These are phyloP conservation scores for bread wheat (Triticum aestivum) DNA, from an alignment of 176 grass and related monocot species.

Conservation along the genomic window IWGSC_CS_RefSeq_v2.1 NC_057807.1:434661820-434662319, in stretches of 20 bases:
- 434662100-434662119: slow-evolving; percentile 76
- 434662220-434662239: slow-evolving; percentile 53
- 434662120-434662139: slow-evolving; percentile 66
- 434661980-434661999: slow-evolving; percentile 40
- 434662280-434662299: slow-evolving; percentile 48
- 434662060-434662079: slow-evolving; percentile 54
- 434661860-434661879: slow-evolving; percentile 39
- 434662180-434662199: slow-evolving; percentile 75
- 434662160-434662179: slow-evolving; percentile 68
- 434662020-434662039: slow-evolving; percentile 64
- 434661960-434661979: slow-evolving; percentile 14
- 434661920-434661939: slow-evolving; percentile 30
- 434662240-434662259: slow-evolving; percentile 54
- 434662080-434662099: slow-evolving; percentile 78
- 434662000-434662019: slow-evolving; percentile 96
- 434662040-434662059: slow-evolving; percentile 23
- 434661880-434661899: slow-evolving; percentile 14
- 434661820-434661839: slow-evolving; percentile 8
- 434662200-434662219: slow-evolving; percentile 48
- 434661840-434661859: slow-evolving; percentile 19
- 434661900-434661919: slow-evolving; percentile 8
- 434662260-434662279: slow-evolving; percentile 27
- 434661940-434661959: not conserved
- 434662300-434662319: slow-evolving; percentile 68
- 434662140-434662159: slow-evolving; percentile 79